Evolutionary conservation across 2,329 filamentous ascomycete genomes (phyloP), one percentile per base, ranked within the genome.

Genomic region (Botrytis pseudocinerea): DNA sequence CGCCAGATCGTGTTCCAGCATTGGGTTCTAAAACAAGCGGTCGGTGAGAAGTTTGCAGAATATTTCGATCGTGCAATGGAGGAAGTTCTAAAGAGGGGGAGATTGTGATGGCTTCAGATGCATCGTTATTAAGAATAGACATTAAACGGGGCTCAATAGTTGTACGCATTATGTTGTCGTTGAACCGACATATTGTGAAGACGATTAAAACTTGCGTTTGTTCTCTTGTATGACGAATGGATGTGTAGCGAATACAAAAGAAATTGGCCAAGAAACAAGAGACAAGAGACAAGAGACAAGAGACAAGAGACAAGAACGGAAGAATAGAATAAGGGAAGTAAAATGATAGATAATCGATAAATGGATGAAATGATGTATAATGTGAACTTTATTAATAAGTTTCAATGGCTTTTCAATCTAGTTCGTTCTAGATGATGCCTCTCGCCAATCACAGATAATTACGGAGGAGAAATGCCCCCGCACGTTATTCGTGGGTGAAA

Each of bases 101-200:
- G 14, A 85, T 57, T 25, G 70, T 54, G 62, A 74, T 75, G 22
- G 70, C 60, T 61, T 78, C 74, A 75, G 84, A 83, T 60, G 84
- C 84, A 66, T 84, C 85, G 78, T 89, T 86, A 81, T 91, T 91
- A 78, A 91, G 84, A 76, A 91, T 82, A 80, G 90, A 88, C 80
- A 90, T 91, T 77, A 91, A 84, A 80, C 89, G 87, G 80, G 89
- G 89, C 85, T 91, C 89, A 82, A 91, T 91, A 42, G 88, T 90
- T 61, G 76, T 76, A 74, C 79, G 77, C 79, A 80, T 80, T 69
- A 71, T 69, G 25, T 75, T 73, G 51, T n/a, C 16, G 28, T 68
- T 35, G 9, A 54, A 42, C 38, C 6, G 51, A 18, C 51, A 57
- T 57, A 54, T 68, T 68, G 35, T 48, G 35, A 73, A 72, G 57